phyloP scores from a whole-genome alignment of 495 filamentous ascomycete species.

The Viridothelium virens region DNA sequence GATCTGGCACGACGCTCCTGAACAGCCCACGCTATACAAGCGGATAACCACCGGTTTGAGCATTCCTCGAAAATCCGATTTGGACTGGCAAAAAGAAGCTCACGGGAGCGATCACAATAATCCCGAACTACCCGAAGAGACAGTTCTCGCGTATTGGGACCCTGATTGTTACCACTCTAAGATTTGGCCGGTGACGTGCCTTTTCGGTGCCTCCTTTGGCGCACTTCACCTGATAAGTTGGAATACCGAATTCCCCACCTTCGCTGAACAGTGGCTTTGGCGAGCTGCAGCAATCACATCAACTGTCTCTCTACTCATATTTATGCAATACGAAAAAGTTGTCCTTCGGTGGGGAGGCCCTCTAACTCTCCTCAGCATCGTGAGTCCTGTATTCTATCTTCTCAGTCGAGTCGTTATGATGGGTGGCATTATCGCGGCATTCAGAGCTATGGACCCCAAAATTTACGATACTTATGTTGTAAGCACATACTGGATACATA shows the following conservation, averaged over 20 bases:
- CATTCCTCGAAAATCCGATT: neutral
- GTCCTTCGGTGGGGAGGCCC: constrained; percentile 31
- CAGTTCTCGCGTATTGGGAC: constrained; percentile 25
- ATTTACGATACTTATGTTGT: neutral
- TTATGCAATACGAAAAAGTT: constrained; percentile 38
- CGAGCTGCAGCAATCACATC: constrained; percentile 31
- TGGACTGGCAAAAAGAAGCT: neutral
- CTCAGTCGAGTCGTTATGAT: neutral
- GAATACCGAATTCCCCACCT: constrained; percentile 28
- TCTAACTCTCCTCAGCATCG: constrained; percentile 30
- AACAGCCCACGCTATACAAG: neutral
- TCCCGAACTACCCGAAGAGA: constrained; percentile 17
- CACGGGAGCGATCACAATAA: neutral
- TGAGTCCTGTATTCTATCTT: constrained; percentile 22
- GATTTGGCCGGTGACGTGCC: constrained; percentile 28
- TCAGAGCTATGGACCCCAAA: neutral
- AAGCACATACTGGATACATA: neutral
- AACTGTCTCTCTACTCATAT: constrained; percentile 22
- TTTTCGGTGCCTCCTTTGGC: constrained; percentile 29
- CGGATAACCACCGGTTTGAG: neutral
- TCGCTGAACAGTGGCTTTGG: constrained; percentile 29
- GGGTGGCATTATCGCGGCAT: neutral
- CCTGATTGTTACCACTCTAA: constrained; percentile 27
- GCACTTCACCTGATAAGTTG: constrained; percentile 32
- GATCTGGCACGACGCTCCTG: neutral